Conservation (phyloP, 768 basidiomycete species). For the Agrocybe chaxingu region DNA sequence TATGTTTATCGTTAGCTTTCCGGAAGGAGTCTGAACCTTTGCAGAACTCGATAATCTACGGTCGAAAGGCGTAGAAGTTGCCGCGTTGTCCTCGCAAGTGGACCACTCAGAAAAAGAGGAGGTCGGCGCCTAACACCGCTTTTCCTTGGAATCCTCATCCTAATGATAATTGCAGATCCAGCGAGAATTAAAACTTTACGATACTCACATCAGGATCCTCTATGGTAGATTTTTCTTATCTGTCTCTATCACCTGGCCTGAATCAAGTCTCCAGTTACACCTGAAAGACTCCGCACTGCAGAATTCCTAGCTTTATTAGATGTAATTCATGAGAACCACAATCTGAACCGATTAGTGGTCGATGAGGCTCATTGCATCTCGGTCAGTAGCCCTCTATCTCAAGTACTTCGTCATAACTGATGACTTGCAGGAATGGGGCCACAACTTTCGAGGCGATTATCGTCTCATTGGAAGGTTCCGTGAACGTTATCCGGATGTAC, state of each 20-base stretch:
- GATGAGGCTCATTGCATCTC: conserved; percentile 91
- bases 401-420: background rate
- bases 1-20: conserved; percentile 25
- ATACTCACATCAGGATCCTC: conserved; percentile 58
- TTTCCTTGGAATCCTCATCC: background rate
- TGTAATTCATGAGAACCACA: conserved; percentile 46
- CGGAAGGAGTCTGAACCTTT: background rate
- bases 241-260: background rate
- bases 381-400: conserved; percentile 30
- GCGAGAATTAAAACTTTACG: conserved; percentile 55
- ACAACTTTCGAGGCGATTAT: conserved; percentile 76
- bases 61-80: conserved; percentile 51
- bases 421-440: conserved; percentile 71
- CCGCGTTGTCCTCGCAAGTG: conserved; percentile 68
- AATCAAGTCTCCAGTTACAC: conserved; percentile 51
- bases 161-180: conserved; percentile 43
- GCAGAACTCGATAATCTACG: conserved; percentile 65
- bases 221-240: conserved; percentile 52
- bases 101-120: conserved; percentile 46
- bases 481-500: conserved; percentile 59
- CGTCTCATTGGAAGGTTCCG: conserved; percentile 70
- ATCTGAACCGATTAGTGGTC: conserved; percentile 72
- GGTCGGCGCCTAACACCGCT: conserved; percentile 29
- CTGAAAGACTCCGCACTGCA: conserved; percentile 61
- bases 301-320: conserved; percentile 54